Conservation (phyloP, 192 early-diverging fungal genomes). For the Backusella westeae region DNA sequence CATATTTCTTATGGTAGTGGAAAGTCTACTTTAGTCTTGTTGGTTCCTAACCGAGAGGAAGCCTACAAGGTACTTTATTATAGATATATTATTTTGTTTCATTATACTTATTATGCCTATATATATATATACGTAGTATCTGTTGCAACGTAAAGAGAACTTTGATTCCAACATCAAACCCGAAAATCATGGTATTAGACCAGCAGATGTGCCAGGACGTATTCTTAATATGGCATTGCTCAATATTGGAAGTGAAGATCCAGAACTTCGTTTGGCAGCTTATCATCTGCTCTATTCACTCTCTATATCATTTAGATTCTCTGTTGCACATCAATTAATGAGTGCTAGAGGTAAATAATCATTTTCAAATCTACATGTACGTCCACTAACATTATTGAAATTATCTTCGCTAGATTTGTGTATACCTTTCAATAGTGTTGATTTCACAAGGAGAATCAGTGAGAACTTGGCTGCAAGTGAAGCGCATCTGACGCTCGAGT, state of each 20-base stretch:
- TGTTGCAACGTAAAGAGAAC: neutral
- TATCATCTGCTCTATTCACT: constrained; percentile 90
- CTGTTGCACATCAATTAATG: constrained; percentile 71
- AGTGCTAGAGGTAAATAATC: constrained; percentile 51
- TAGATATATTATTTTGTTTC: neutral
- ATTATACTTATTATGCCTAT: neutral
- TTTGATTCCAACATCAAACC: constrained; percentile 4
- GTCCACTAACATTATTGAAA: neutral
- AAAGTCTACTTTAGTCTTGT: neutral
- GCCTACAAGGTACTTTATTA: constrained; percentile 5
- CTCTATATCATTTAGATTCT: constrained; percentile 73
- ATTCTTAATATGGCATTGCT: constrained; percentile 89
- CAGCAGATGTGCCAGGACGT: constrained; percentile 85
- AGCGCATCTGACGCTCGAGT: constrained; percentile 80
- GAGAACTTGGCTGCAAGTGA: constrained; percentile 67
- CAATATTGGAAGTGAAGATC: constrained; percentile 78
- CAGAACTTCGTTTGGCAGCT: constrained; percentile 72
- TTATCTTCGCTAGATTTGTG: constrained; percentile 64
- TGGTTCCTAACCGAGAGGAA: constrained; percentile 9
- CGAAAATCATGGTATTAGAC: constrained; percentile 50
- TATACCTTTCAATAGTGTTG: constrained; percentile 80
- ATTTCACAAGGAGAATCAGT: constrained; percentile 77
- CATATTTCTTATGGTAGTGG: constrained; percentile 11
- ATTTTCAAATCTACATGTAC: neutral
- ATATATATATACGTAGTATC: neutral